phyloP scores from a whole-genome alignment of 805 yeast species.

The Debaryomyces castellii region DNA sequence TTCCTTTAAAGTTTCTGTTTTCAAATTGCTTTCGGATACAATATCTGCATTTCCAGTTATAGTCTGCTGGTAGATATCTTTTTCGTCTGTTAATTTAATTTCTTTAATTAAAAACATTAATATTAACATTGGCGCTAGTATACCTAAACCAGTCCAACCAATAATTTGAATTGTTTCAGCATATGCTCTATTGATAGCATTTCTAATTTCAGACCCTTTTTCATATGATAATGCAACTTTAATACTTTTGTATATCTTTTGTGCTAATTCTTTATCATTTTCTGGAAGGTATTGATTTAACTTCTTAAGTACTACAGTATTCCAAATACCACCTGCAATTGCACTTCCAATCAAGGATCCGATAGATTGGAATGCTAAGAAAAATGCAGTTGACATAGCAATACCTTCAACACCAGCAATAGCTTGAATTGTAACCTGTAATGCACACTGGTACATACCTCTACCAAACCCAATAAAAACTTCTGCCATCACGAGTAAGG shows the following conservation, averaged over 20 bases:
- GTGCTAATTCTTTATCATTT: slow-evolving; percentile 9
- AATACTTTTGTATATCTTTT: slow-evolving; percentile 20
- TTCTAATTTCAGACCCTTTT: slow-evolving; percentile 22
- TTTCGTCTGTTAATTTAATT: slow-evolving; percentile 18
- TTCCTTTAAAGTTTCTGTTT: too few relatives aligned
- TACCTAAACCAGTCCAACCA: slow-evolving; percentile 26
- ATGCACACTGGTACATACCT: not conserved
- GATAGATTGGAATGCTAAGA: not conserved
- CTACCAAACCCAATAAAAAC: not conserved
- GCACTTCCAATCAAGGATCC: not conserved
- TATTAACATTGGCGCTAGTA: slow-evolving; percentile 22
- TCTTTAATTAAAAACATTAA: slow-evolving; percentile 26
- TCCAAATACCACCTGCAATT: not conserved
- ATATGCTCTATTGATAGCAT: slow-evolving; percentile 22
- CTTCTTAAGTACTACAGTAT: not conserved
- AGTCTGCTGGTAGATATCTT: slow-evolving; percentile 9
- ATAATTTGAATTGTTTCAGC: slow-evolving; percentile 27
- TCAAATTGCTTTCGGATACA: too few relatives aligned
- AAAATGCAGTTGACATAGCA: not conserved
- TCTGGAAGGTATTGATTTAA: not conserved
- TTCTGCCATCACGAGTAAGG: not conserved
- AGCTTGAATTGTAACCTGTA: not conserved
- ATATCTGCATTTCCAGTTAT: too few relatives aligned
- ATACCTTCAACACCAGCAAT: not conserved
- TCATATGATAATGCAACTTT: slow-evolving; percentile 19